phyloP scores from a whole-genome alignment of 1,284 basidiomycete genomes.

The Irpex sp. region DNA sequence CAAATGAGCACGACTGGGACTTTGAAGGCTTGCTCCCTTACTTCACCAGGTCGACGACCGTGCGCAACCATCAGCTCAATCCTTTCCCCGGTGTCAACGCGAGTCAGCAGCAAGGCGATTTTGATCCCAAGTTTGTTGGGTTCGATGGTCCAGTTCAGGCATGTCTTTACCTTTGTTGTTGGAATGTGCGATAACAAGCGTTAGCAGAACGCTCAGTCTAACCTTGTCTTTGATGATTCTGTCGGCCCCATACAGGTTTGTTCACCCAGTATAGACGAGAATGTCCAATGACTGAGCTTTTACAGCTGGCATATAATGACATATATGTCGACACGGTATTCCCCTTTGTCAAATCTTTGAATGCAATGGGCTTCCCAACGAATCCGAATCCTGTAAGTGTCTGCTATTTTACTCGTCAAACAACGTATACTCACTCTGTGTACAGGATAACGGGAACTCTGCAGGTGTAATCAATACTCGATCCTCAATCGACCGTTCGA shows the following conservation, averaged over 20 bases:
- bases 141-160: neutral
- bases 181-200: neutral
- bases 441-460: constrained; percentile 19
- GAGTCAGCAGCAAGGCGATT: neutral
- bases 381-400: constrained; percentile 20
- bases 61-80: constrained; percentile 2
- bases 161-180: neutral
- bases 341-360: constrained; percentile 17
- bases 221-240: constrained; percentile 2
- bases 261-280: neutral
- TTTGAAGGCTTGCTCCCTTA: constrained; percentile 17
- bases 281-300: neutral
- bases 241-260: constrained; percentile 13
- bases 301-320: constrained; percentile 17
- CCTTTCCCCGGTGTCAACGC: constrained; percentile 1
- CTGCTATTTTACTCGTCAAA: neutral
- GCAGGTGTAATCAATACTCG: constrained; percentile 21
- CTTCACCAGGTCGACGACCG: constrained; percentile 14
- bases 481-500: constrained; percentile 18
- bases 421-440: neutral
- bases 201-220: neutral
- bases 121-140: neutral
- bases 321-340: constrained; percentile 18
- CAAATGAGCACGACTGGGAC: constrained; percentile 12
- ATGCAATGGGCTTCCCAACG: constrained; percentile 17